These are phyloP conservation scores for Fusarium mangiferae DNA, from an alignment of 2,329 filamentous ascomycete genomes.

Conservation along the genomic window DNA sequence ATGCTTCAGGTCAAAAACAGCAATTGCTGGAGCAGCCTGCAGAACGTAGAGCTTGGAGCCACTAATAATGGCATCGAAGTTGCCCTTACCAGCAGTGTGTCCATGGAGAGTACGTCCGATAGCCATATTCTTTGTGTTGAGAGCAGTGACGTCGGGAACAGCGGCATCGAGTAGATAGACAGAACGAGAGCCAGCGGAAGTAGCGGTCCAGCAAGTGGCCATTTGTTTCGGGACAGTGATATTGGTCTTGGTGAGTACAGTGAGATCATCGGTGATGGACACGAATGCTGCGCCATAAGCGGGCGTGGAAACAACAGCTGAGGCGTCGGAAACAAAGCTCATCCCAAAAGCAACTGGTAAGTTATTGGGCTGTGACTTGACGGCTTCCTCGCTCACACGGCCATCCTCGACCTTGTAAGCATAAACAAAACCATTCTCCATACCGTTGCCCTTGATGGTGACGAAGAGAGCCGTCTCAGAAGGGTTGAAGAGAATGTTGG, in stretches of 20 bases:
- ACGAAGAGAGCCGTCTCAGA: constrained; percentile 5
- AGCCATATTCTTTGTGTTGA: not conserved
- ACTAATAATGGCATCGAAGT: not conserved
- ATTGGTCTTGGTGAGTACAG: not conserved
- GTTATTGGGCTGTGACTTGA: not conserved
- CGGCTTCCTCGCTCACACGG: not conserved
- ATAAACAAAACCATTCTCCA: not conserved
- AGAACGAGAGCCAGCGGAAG: not conserved
- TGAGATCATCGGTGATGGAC: not conserved
- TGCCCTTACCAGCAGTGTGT: not conserved
- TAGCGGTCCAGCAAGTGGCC: not conserved
- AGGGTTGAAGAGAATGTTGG: constrained; percentile 10
- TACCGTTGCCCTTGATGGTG: not conserved
- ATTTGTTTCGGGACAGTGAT: not conserved
- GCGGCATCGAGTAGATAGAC: constrained; percentile 3
- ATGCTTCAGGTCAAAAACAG: not conserved
- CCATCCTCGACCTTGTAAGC: not conserved
- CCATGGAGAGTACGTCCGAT: not conserved
- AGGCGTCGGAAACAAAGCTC: not conserved
- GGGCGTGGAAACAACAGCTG: not conserved
- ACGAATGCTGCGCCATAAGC: constrained; percentile 14
- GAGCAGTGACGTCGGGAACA: not conserved
- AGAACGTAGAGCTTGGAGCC: constrained; percentile 4
- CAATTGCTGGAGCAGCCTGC: not conserved
- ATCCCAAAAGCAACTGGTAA: constrained; percentile 9